Base-by-base conservation (phyloP, 768 basidiomycete genomes). In the Naganishia kalamii region DNA sequence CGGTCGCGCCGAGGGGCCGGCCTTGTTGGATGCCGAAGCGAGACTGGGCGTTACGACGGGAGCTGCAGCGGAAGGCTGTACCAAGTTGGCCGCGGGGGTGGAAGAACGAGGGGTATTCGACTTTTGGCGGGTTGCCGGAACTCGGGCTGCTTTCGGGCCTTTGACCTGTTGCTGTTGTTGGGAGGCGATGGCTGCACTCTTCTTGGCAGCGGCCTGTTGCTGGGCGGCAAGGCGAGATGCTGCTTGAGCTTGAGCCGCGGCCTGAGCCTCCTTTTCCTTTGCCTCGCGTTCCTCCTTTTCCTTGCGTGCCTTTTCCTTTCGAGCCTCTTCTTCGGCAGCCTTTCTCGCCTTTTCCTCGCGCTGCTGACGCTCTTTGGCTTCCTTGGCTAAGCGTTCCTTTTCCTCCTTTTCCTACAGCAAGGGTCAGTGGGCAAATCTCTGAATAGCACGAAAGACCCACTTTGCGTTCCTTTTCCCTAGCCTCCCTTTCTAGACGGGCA, bases 281-380 rank as follows among this genome's bases (percentile, higher is more conserved):
- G 71, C 71, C 73, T 79, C 66, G 74, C 74, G 30, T 65, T 71
- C 69, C 64, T 82, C 77, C 47, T 67, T 66, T 37, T 75, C 77
- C 69, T 70, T 72, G 50, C 72, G 72, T n/a, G 68, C 70, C 4
- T 65, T 62, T 47, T 77, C 74, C 51, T 72, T 67, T 15, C 68
- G 59, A 17, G 67, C 68, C 40, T 68, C 72, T 43, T 71, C 70
- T 44, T 70, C 64, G 12, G 69, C 63, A 37, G 62, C 80, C 70
- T 85, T 84, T 64, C 87, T 86, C 68, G 88, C 88, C 70, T 83
- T 86, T 75, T 83, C 84, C 67, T 84, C 85, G 69, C 83, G 86
- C 75, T 84, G 84, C 61, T 83, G 82, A 70, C 78, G 51, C 71
- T 90, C 89, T 69, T 85, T 54, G 40, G 61, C 51, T 32, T 60